Base-by-base conservation (phyloP, 2,329 filamentous ascomycete species). In the Calonectria hawksworthii region DNA sequence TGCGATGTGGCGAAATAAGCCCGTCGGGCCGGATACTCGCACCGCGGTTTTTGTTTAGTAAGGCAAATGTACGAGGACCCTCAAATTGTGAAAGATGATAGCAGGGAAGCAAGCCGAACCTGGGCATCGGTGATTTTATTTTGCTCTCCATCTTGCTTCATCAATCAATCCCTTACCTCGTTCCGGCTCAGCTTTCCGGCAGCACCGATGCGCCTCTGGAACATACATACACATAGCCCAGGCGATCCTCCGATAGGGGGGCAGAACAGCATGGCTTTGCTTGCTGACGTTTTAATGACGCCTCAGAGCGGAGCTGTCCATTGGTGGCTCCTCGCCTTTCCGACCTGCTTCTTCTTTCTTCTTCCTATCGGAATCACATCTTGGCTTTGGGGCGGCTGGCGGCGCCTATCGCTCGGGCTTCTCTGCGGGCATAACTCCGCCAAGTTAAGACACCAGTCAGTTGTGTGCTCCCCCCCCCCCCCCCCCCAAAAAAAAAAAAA, bases 221-320 rank as follows among this genome's bases (percentile, higher is more conserved):
- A 64, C 61, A 64, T 47, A 47, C 61, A 64, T 64, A 32, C 30
- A 64, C 61, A 64, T 64, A 32, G 38, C 61, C 61, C 36, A 64
- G 38, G 3, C 36, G 36, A 30, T 64, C 61, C 51, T 30, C 36
- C 26, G 61, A 64, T 64, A 64, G 36, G 61, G 38, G 38, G 10
- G 21, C 38, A 32, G 23, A 54, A 23, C 32, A 18, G 36, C 30
- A 59, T 38, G 56, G n/a, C 56, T 23, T 38, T 61, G 38, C 23
- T 30, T 23, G 36, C 61, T 64, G 61, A 64, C 61, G 61, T 47
- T 64, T 64, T 23, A 21, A 32, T 64, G 61, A 47, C 61, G 61
- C 36, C 34, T 32, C 38, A 21, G 38, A 30, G 61, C 36, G 36
- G 61, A 64, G 23, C 21, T 47, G 36, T 38, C 34, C n/a, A 38